Conservation (phyloP, 2,329 filamentous ascomycete species). For the Didymosphaeria variabile region DNA sequence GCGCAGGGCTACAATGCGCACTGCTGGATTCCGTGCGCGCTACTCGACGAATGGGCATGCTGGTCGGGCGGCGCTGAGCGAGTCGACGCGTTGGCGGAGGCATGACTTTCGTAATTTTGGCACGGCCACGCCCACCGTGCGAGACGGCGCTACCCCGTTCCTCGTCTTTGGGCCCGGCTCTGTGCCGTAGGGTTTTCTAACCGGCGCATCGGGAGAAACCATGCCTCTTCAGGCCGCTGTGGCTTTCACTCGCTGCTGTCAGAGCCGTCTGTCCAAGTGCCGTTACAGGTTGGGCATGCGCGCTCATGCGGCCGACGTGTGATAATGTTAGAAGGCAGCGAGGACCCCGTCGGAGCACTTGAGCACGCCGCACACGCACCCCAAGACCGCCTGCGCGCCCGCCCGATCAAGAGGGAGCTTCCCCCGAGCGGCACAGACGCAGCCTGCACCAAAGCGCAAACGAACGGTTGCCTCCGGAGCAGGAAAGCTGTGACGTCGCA, state of each 20-base stretch:
- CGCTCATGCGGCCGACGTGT: slow-evolving; percentile 20
- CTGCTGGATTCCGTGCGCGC: slow-evolving; percentile 5
- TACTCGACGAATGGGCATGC: slow-evolving; percentile 4
- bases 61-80: slow-evolving; percentile 25
- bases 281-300: slow-evolving; percentile 6
- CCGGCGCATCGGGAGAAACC: slow-evolving; percentile 14
- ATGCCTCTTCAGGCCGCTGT: slow-evolving; percentile 19
- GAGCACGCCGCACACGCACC: background rate
- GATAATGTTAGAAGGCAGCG: slow-evolving; percentile 10
- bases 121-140: slow-evolving; percentile 10
- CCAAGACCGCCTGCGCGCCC: no score
- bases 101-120: slow-evolving; percentile 8
- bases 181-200: slow-evolving; percentile 15
- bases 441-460: slow-evolving; percentile 20
- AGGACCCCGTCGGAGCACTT: background rate
- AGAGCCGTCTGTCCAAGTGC: slow-evolving; percentile 14
- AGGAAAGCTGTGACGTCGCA: slow-evolving; percentile 12
- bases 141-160: slow-evolving; percentile 16
- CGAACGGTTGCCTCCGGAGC: slow-evolving; percentile 10
- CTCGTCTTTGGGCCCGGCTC: slow-evolving; percentile 14
- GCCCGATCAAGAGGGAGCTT: slow-evolving; percentile 12
- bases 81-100: slow-evolving; percentile 7
- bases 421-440: slow-evolving; percentile 4
- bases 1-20: slow-evolving; percentile 7
- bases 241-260: slow-evolving; percentile 25